These are phyloP conservation scores for Xanthoconium stramineum DNA, from an alignment of 768 basidiomycete species.

Conservation along the genomic window DNA sequence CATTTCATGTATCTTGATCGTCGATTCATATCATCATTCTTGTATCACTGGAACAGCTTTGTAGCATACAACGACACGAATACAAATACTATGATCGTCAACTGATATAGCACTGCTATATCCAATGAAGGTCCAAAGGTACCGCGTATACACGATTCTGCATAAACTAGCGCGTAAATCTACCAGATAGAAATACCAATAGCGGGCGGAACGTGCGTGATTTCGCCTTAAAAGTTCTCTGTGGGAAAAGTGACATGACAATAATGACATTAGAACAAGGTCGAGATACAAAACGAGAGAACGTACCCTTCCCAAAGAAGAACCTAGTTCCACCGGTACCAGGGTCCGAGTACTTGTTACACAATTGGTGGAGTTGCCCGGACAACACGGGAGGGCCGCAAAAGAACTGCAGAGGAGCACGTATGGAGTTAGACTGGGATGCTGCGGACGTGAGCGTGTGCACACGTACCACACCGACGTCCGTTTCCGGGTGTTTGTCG, in stretches of 20 bases:
- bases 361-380: constrained; percentile 68
- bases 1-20: background rate
- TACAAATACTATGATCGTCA: background rate
- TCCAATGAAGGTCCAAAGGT: too few relatives aligned
- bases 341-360: constrained; percentile 81
- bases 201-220: background rate
- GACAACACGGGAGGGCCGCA: constrained; percentile 79
- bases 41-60: background rate
- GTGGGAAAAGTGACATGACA: background rate
- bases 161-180: constrained; percentile 5
- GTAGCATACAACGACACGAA: constrained; percentile 4
- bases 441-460: background rate
- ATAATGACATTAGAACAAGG: constrained; percentile 1
- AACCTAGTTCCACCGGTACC: constrained; percentile 73
- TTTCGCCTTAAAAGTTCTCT: constrained; percentile 22
- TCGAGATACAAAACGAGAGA: background rate
- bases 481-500: constrained; percentile 83
- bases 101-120: background rate
- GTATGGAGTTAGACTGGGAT: background rate
- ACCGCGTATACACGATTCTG: too few relatives aligned
- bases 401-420: constrained; percentile 53
- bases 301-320: constrained; percentile 85
- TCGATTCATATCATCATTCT: background rate
- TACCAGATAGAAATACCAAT: background rate
- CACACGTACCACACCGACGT: constrained; percentile 72